Conservation (phyloP, 129 eudicot species). For the Calendula officinalis region DNA sequence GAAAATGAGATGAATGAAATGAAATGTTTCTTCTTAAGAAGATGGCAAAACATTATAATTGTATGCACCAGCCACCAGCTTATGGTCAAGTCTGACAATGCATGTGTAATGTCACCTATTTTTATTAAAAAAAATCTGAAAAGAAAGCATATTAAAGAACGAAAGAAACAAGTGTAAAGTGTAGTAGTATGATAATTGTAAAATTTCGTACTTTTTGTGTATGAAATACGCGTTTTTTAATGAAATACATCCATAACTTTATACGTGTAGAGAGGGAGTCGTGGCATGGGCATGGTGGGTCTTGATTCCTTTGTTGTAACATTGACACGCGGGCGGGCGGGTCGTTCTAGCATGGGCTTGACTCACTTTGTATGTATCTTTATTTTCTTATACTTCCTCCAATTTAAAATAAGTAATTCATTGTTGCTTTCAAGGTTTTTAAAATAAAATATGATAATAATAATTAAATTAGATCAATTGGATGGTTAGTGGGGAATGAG, state of each 20-base stretch:
- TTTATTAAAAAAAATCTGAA: constrained; percentile 12
- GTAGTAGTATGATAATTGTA: constrained; percentile 18
- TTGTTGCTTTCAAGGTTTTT: too few species aligned
- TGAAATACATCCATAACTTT: background rate
- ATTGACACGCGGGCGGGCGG: constrained; percentile 11
- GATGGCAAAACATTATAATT: constrained; percentile 33
- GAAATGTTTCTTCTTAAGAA: constrained; percentile 30
- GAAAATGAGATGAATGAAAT: constrained; percentile 26
- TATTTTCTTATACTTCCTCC: too few species aligned
- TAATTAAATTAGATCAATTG: too few species aligned
- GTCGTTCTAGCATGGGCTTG: constrained; percentile 26
- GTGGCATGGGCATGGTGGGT: constrained; percentile 25
- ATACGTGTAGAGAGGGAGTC: background rate
- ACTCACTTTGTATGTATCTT: constrained; percentile 14
- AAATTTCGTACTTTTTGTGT: constrained; percentile 23
- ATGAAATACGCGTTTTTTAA: constrained; percentile 21
- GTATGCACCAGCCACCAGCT: constrained; percentile 29
- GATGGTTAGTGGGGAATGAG: too few species aligned
- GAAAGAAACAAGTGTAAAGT: constrained; percentile 50
- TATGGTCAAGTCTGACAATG: constrained; percentile 49
- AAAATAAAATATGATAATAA: too few species aligned
- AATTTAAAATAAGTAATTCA: too few species aligned
- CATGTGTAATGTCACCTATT: constrained; percentile 39
- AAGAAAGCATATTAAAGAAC: constrained; percentile 15
- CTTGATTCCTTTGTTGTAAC: constrained; percentile 22